Conservation (phyloP, 2,329 filamentous ascomycete genomes). For the Xylariaceae sp. region DNA sequence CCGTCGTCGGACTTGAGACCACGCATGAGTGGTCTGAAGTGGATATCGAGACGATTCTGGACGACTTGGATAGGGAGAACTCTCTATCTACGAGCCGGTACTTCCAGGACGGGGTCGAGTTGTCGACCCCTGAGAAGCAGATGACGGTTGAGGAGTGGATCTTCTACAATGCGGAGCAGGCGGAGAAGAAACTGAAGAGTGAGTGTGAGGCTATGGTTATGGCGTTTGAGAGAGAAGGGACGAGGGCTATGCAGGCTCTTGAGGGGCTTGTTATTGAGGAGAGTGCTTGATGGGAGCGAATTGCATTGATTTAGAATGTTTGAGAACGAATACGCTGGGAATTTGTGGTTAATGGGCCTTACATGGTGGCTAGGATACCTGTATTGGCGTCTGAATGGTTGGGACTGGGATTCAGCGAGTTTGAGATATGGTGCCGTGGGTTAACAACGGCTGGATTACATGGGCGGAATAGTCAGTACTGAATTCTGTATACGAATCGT, state of each 20-base stretch:
- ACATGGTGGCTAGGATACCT: too few species aligned
- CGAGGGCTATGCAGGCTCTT: conserved; percentile 68
- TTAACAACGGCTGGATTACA: too few species aligned
- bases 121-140: conserved; percentile 71
- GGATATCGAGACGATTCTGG: conserved; percentile 70
- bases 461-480: too few species aligned
- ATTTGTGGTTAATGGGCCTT: too few species aligned
- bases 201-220: conserved; percentile 81
- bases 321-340: too few species aligned
- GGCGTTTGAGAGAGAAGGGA: conserved; percentile 78
- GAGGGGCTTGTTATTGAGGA: conserved; percentile 62
- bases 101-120: conserved; percentile 50
- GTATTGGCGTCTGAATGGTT: too few species aligned
- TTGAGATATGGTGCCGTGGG: too few species aligned
- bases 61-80: conserved; percentile 49
- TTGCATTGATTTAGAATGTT: too few species aligned
- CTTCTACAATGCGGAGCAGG: conserved; percentile 68
- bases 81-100: conserved; percentile 37
- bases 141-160: conserved; percentile 98
- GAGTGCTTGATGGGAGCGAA: background rate
- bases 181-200: conserved; percentile 70
- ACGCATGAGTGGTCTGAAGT: conserved; percentile 64
- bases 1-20: conserved; percentile 51
- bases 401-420: too few species aligned
- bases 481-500: too few species aligned